A percentile compares a stretch with the other conserved stretches of the same genome.
These are phyloP conservation scores for Marasmius tenuissimus DNA, from an alignment of 1,284 basidiomycete genomes.

Conservation along the genomic window DNA sequence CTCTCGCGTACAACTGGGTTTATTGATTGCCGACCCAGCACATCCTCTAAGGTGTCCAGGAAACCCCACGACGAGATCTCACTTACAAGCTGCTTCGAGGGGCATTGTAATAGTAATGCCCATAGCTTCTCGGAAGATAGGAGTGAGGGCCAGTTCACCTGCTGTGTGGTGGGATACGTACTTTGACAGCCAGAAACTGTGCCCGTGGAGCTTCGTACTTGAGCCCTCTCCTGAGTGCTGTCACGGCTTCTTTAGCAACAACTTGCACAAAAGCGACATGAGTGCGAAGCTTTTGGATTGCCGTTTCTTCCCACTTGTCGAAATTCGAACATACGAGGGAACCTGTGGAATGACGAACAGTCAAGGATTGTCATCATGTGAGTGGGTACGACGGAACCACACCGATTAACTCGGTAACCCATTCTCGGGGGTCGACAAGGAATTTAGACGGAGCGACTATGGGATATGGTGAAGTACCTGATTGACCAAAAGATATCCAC, in stretches of 20 bases:
- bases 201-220: constrained; percentile 75
- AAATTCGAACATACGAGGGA: too few relatives aligned
- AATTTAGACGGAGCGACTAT: too few relatives aligned
- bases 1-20: constrained; percentile 73
- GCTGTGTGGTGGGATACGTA: constrained; percentile 33
- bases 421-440: too few relatives aligned
- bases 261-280: constrained; percentile 68
- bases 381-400: too few relatives aligned
- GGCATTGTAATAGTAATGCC: constrained; percentile 81
- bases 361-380: too few relatives aligned
- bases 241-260: constrained; percentile 72
- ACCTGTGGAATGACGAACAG: too few relatives aligned
- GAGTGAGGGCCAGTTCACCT: constrained; percentile 4
- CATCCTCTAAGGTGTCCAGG: constrained; percentile 69
- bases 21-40: constrained; percentile 51
- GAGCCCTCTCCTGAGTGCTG: constrained; percentile 73
- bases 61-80: constrained; percentile 76
- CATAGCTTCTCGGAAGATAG: constrained; percentile 61
- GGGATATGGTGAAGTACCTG: too few relatives aligned
- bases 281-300: constrained; percentile 73
- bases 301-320: constrained; percentile 85
- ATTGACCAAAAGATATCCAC: too few relatives aligned
- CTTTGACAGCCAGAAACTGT: constrained; percentile 72
- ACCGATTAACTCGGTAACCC: too few relatives aligned
- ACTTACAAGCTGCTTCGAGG: constrained; percentile 59